phyloP scores from a whole-genome alignment of 305 asterid genomes.

The Ilex paraguariensis region DNA sequence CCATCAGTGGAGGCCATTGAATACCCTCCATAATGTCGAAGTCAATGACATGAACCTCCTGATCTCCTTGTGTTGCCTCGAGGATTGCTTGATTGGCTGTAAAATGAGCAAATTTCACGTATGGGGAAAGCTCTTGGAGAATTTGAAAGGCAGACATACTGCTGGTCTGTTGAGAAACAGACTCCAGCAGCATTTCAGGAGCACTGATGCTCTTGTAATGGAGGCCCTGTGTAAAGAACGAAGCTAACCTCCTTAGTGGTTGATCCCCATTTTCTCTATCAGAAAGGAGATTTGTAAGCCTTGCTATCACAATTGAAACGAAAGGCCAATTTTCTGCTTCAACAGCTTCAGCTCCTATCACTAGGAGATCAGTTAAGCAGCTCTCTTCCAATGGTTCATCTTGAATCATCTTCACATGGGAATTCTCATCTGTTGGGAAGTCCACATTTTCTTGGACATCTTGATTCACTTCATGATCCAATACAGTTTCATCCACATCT shows the following conservation, averaged over 20 bases:
- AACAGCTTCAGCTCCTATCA: slow-evolving; percentile 35
- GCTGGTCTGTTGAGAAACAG: neutral
- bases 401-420: slow-evolving; percentile 12
- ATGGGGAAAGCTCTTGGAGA: slow-evolving; percentile 37
- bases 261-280: slow-evolving; percentile 15
- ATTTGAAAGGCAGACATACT: slow-evolving; percentile 28
- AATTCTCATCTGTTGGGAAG: neutral
- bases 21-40: slow-evolving; percentile 38
- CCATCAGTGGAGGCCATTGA: slow-evolving; percentile 44
- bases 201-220: slow-evolving; percentile 11
- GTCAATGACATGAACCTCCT: slow-evolving; percentile 32
- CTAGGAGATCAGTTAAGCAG: slow-evolving; percentile 24
- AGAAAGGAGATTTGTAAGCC: slow-evolving; percentile 18
- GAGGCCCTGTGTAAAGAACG: slow-evolving; percentile 31
- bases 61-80: slow-evolving; percentile 23
- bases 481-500: neutral
- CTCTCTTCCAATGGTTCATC: slow-evolving; percentile 30
- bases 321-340: slow-evolving; percentile 25
- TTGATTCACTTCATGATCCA: neutral
- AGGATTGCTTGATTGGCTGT: slow-evolving; percentile 43
- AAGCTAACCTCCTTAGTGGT: slow-evolving; percentile 25
- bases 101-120: slow-evolving; percentile 37
- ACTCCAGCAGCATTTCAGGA: neutral
- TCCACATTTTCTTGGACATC: neutral
- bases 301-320: slow-evolving; percentile 22